Percentiles rank a stretch among this genome's conserved stretches.
Evolutionary conservation across 768 basidiomycete species (phyloP).

Genomic region (Lentinula lateritia): DNA sequence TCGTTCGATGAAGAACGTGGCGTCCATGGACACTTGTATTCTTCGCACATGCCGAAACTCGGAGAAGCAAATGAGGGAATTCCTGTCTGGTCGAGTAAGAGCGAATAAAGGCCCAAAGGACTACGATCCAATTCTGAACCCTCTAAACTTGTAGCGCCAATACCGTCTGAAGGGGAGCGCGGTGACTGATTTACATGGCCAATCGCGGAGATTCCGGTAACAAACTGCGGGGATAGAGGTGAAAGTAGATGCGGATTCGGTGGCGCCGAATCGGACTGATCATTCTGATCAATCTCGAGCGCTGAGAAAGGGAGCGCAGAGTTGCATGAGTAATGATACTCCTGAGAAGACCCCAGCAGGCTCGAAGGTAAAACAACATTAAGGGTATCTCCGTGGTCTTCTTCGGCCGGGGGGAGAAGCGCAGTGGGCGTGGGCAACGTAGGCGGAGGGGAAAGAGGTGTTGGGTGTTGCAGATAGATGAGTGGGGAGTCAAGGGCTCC

Average conservation of each 20-base stretch:
- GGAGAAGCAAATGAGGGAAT: neutral
- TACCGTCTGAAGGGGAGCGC: neutral
- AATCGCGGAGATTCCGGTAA: neutral
- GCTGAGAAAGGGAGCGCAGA: neutral
- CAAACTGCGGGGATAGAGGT: neutral
- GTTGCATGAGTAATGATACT: too few species aligned
- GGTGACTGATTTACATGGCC: neutral
- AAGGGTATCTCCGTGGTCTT: neutral
- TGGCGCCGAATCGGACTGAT: neutral
- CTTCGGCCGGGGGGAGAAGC: neutral
- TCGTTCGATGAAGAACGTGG: neutral
- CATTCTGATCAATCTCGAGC: neutral
- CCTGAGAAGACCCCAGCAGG: neutral
- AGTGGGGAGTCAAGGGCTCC: constrained; percentile 1
- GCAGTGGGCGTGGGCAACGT: neutral
- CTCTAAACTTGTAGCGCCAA: neutral
- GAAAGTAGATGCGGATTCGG: neutral
- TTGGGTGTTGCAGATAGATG: neutral
- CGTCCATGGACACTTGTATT: neutral
- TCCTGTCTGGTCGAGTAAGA: neutral
- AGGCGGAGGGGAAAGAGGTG: neutral
- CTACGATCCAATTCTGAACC: neutral
- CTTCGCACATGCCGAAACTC: neutral
- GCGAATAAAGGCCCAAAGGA: neutral
- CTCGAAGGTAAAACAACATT: neutral